Evolutionary conservation across 495 filamentous ascomycete species (phyloP).

Genomic region (Podospora bellae-mahoneyi): DNA sequence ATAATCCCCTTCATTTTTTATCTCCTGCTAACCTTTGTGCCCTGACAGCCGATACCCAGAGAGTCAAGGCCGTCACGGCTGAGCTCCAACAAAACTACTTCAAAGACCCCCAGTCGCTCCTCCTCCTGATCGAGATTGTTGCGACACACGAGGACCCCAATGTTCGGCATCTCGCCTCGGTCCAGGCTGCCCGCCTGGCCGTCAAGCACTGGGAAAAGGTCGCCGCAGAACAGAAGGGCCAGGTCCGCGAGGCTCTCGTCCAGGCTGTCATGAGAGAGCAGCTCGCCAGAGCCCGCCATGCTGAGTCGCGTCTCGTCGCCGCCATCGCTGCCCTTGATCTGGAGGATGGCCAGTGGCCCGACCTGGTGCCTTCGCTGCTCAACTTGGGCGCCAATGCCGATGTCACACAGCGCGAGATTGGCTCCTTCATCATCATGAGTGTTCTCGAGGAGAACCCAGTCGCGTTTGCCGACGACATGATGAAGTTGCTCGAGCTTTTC

Average conservation of each 20-base stretch:
- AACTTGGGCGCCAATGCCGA: slow-evolving; percentile 67
- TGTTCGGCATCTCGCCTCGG: slow-evolving; percentile 83
- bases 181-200: slow-evolving; percentile 78
- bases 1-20: neutral
- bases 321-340: slow-evolving; percentile 83
- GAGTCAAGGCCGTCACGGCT: slow-evolving; percentile 85
- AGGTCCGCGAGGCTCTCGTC: slow-evolving; percentile 76
- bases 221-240: slow-evolving; percentile 56
- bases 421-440: slow-evolving; percentile 87
- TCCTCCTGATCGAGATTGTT: slow-evolving; percentile 79
- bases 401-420: slow-evolving; percentile 80
- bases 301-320: slow-evolving; percentile 81
- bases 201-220: slow-evolving; percentile 81
- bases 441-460: slow-evolving; percentile 82
- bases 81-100: slow-evolving; percentile 90
- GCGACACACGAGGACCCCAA: slow-evolving; percentile 66
- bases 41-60: slow-evolving; percentile 65
- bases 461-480: slow-evolving; percentile 69
- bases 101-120: slow-evolving; percentile 74
- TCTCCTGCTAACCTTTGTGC: slow-evolving; percentile 35
- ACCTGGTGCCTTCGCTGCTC: slow-evolving; percentile 71
- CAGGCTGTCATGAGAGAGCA: slow-evolving; percentile 76
- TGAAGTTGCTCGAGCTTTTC: slow-evolving; percentile 79
- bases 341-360: slow-evolving; percentile 79
- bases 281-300: slow-evolving; percentile 71